Percentiles rank a stretch among this genome's conserved stretches.
phyloP scores from a whole-genome alignment of 768 basidiomycete genomes.

The Boletus pseudo-olivaceus region DNA sequence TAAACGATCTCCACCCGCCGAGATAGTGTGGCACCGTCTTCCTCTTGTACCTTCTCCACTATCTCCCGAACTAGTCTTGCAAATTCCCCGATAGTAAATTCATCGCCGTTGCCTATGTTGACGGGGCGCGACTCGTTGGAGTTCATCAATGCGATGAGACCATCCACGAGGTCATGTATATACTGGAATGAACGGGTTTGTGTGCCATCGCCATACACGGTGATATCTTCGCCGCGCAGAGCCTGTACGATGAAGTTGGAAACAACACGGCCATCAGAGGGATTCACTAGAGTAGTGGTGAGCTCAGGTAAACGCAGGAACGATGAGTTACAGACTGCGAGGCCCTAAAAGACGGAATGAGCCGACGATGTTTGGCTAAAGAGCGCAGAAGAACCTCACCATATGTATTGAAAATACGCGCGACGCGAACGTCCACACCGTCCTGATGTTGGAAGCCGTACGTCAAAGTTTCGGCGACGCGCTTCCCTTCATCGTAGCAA shows the following conservation, averaged over 20 bases:
- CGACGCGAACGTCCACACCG: constrained; percentile 92
- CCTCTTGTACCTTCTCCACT: constrained; percentile 88
- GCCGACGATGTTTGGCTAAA: not conserved
- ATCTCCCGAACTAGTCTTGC: constrained; percentile 89
- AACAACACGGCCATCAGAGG: constrained; percentile 94
- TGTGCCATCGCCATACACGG: constrained; percentile 90
- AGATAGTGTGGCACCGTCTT: constrained; percentile 58
- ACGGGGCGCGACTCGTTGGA: constrained; percentile 89
- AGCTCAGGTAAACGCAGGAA: constrained; percentile 13
- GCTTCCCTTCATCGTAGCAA: constrained; percentile 99
- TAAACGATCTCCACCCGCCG: constrained; percentile 67
- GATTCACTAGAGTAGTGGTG: constrained; percentile 68
- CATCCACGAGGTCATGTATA: constrained; percentile 96
- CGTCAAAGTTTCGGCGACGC: constrained; percentile 95
- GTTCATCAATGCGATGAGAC: constrained; percentile 93
- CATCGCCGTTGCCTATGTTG: constrained; percentile 94
- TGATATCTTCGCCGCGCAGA: constrained; percentile 93
- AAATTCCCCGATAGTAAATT: constrained; percentile 94
- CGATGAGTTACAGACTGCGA: constrained; percentile 56
- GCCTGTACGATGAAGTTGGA: constrained; percentile 99
- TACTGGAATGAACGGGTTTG: constrained; percentile 98
- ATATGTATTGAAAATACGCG: constrained; percentile 98
- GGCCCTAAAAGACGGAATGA: constrained; percentile 37
- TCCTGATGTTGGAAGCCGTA: constrained; percentile 96
- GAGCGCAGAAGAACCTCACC: constrained; percentile 37